These are phyloP conservation scores for Hysterangium stoloniferum DNA, from an alignment of 768 basidiomycete genomes.

Conservation along the genomic window DNA sequence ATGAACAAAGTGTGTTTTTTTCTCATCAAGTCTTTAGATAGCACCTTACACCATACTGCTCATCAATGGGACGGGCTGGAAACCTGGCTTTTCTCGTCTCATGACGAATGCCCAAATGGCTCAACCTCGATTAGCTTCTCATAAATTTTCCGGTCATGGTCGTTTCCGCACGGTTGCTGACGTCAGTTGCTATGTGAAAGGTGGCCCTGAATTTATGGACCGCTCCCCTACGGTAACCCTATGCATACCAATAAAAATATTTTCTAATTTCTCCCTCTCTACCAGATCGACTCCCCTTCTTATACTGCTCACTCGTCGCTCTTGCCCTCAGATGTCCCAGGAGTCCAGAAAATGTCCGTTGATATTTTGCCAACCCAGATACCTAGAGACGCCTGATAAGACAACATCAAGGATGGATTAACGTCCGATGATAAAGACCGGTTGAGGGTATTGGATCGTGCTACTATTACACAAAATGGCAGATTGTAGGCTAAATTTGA, in stretches of 20 bases:
- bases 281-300: slow-evolving; percentile 45
- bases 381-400: slow-evolving; percentile 68
- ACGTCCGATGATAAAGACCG: slow-evolving; percentile 22
- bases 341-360: slow-evolving; percentile 75
- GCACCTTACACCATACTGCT: slow-evolving; percentile 82
- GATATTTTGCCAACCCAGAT: slow-evolving; percentile 87
- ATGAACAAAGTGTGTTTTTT: not conserved
- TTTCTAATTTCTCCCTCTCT: not conserved
- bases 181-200: slow-evolving; percentile 87
- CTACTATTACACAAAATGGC: slow-evolving; percentile 63
- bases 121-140: slow-evolving; percentile 40
- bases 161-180: slow-evolving; percentile 68
- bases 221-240: slow-evolving; percentile 58
- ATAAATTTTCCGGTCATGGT: slow-evolving; percentile 30
- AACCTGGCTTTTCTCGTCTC: slow-evolving; percentile 65
- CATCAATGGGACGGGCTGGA: slow-evolving; percentile 85
- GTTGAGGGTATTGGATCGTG: slow-evolving; percentile 46
- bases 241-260: no score
- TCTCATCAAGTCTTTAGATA: slow-evolving; percentile 37
- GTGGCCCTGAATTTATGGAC: slow-evolving; percentile 78
- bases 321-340: slow-evolving; percentile 39
- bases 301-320: slow-evolving; percentile 41
- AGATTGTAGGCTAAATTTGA: slow-evolving; percentile 41
- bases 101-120: slow-evolving; percentile 62
- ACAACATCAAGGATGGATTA: slow-evolving; percentile 25